Evolutionary conservation across 192 early-diverging fungal genomes (phyloP), one percentile per base, ranked within the genome.

Genomic region (Backusella australiensis): DNA sequence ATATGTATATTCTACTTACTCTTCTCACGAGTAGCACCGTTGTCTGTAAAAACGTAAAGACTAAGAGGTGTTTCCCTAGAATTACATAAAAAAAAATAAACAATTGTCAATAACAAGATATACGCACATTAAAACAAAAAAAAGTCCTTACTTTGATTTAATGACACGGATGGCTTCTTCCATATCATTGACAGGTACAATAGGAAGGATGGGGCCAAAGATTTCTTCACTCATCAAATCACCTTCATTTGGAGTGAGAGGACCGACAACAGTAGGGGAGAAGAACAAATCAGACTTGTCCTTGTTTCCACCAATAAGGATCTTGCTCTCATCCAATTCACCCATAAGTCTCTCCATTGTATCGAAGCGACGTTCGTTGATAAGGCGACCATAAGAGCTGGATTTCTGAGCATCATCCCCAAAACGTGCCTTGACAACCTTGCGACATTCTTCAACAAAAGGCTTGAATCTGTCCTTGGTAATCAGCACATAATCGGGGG

Each of bases 401-500:
- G 88, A 86, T 59, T 70, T 73, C 29, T 87, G 72, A 32, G 89
- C 84, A 49, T 90, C 81, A 4, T 38, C 29, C 59, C 89, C 87
- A 63, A 78, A 93, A 75, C 89, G 78, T 19, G 85, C 81, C 3
- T 73, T 35, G 4, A 89, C 44, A 0, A 80, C 75, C 12, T 86
- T 80, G 32, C 78, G 80, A 73, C 95, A 70, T 21, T 86, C 90
- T 1, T 67, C 86, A 39, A 92, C 73, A 71, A 98, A 86, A 39
- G 75, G 68, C 68, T 86, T 84, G 65, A 89, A 85, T 23, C 88
- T 76, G 23, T 88, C 86, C 38, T 85, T 82, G 41, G 90, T 87
- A 44, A 92, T 86, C 49, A 97, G 78, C 11, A 97, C 77, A 74
- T 97, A 96, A 79, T 98, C 96, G 36, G 94, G 94, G 34, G 91